phyloP scores from a whole-genome alignment of 1,284 basidiomycete genomes.

The Cryptococcus sp. region DNA sequence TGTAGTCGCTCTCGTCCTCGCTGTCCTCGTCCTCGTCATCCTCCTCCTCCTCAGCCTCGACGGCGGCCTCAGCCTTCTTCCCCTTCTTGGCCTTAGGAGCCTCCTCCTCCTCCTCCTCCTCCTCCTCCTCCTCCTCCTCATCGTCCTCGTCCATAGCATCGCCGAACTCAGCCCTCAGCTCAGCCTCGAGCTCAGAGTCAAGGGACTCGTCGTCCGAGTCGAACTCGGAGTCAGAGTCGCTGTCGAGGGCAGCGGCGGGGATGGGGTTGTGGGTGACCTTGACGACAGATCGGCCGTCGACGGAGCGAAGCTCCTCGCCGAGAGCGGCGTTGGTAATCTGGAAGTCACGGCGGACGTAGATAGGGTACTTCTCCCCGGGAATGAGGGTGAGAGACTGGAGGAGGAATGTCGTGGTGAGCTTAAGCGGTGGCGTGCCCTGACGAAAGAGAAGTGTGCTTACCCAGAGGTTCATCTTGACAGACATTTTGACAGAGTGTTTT shows the following conservation, averaged over 20 bases:
- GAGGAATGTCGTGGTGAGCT: background rate
- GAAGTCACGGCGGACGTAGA: constrained; percentile 68
- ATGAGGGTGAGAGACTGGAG: constrained; percentile 15
- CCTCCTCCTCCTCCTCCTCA: constrained; percentile 49
- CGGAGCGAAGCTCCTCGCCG: constrained; percentile 66
- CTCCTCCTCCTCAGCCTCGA: constrained; percentile 46
- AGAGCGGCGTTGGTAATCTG: constrained; percentile 80
- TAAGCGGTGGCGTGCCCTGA: background rate
- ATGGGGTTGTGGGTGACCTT: constrained; percentile 65
- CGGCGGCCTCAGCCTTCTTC: constrained; percentile 48
- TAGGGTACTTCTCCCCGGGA: constrained; percentile 62
- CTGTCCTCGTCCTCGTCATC: constrained; percentile 47
- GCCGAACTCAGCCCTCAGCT: constrained; percentile 50
- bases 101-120: background rate
- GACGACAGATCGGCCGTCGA: constrained; percentile 67
- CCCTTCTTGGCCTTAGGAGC: constrained; percentile 15
- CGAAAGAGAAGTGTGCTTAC: constrained; percentile 17
- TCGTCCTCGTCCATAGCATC: constrained; percentile 41
- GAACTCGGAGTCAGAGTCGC: constrained; percentile 56
- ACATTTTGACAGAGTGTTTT: constrained; percentile 30
- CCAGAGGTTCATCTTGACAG: constrained; percentile 46
- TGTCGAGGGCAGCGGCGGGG: constrained; percentile 49
- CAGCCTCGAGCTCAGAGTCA: constrained; percentile 45
- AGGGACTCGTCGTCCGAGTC: constrained; percentile 46
- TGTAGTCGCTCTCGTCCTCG: constrained; percentile 52